A percentile compares a stretch with the other conserved stretches of the same genome.
These are phyloP conservation scores for Cladorrhinum sp. DNA, from an alignment of 2,329 filamentous ascomycete species.

Conservation along the genomic window DNA sequence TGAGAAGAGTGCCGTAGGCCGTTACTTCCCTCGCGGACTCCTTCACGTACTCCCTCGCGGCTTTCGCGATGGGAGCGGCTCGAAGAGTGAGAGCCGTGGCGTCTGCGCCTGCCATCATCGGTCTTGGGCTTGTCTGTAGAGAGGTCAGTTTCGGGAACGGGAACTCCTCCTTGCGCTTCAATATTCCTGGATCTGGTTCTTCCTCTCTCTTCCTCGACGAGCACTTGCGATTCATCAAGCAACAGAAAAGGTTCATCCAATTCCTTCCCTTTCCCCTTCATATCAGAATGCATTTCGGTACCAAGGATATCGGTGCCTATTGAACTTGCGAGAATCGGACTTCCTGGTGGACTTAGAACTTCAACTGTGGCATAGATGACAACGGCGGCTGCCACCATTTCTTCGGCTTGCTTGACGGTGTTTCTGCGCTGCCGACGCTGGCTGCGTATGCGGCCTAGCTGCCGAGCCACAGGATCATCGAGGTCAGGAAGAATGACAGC, in stretches of 20 bases:
- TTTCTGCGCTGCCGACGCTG: slow-evolving; percentile 45
- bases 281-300: slow-evolving; percentile 30
- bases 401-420: slow-evolving; percentile 47
- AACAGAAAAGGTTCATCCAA: slow-evolving; percentile 23
- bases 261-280: slow-evolving; percentile 29
- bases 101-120: slow-evolving; percentile 36
- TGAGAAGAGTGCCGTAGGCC: slow-evolving; percentile 29
- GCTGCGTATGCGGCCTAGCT: slow-evolving; percentile 42
- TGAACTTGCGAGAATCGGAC: slow-evolving; percentile 34
- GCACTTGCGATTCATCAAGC: slow-evolving; percentile 25
- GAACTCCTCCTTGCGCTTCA: slow-evolving; percentile 40
- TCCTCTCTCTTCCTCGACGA: slow-evolving; percentile 28
- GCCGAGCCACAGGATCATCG: slow-evolving; percentile 37
- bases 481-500: slow-evolving; percentile 46
- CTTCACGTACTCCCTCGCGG: slow-evolving; percentile 21
- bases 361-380: slow-evolving; percentile 52
- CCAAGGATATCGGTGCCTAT: slow-evolving; percentile 29
- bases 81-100: slow-evolving; percentile 41
- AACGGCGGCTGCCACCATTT: slow-evolving; percentile 52
- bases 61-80: slow-evolving; percentile 37
- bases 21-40: slow-evolving; percentile 25
- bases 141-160: slow-evolving; percentile 53
- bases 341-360: slow-evolving; percentile 42
- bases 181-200: slow-evolving; percentile 33
- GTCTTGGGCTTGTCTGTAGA: slow-evolving; percentile 46